Evolutionary conservation across 139 green algal genomes (phyloP).

Genomic region (Chlorella sp.): DNA sequence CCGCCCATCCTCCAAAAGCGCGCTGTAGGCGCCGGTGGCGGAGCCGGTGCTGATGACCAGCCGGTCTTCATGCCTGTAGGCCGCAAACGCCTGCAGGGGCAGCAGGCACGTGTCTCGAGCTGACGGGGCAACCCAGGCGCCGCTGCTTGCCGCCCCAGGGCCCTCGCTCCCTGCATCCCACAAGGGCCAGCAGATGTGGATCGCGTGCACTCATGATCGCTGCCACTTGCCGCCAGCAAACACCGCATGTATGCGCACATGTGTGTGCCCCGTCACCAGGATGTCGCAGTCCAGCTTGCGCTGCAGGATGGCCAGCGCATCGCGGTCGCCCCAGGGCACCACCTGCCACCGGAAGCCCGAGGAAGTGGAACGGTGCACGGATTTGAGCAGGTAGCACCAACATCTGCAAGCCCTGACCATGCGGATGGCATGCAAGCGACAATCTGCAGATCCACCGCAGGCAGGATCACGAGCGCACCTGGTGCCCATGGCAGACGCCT

Average conservation of each 20-base stretch:
- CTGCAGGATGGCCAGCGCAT: conserved; percentile 81
- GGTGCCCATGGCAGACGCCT: conserved; percentile 91
- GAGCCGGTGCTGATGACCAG: conserved; percentile 95
- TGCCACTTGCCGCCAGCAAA: no score
- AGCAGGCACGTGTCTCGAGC: neutral
- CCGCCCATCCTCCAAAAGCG: neutral
- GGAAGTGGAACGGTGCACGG: neutral
- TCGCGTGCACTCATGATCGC: no score
- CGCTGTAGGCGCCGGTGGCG: conserved; percentile 90
- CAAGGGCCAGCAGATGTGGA: no score
- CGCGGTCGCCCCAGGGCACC: conserved; percentile 82
- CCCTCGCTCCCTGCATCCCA: no score
- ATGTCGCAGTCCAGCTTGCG: conserved; percentile 91
- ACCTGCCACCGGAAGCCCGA: conserved; percentile 55
- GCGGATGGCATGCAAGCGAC: no score
- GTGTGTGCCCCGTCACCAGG: conserved; percentile 92
- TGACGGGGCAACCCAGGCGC: neutral
- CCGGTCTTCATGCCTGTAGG: conserved; percentile 73
- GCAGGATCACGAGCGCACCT: conserved; percentile 69
- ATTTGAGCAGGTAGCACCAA: neutral
- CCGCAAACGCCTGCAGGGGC: conserved; percentile 44
- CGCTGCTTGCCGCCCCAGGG: no score
- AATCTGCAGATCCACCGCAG: no score
- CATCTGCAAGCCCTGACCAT: no score
- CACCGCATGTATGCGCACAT: no score